Percentiles rank a stretch among this genome's conserved stretches.
These are phyloP conservation scores for Trichoderma gracile DNA, from an alignment of 2,329 filamentous ascomycete genomes.

Conservation along the genomic window DNA sequence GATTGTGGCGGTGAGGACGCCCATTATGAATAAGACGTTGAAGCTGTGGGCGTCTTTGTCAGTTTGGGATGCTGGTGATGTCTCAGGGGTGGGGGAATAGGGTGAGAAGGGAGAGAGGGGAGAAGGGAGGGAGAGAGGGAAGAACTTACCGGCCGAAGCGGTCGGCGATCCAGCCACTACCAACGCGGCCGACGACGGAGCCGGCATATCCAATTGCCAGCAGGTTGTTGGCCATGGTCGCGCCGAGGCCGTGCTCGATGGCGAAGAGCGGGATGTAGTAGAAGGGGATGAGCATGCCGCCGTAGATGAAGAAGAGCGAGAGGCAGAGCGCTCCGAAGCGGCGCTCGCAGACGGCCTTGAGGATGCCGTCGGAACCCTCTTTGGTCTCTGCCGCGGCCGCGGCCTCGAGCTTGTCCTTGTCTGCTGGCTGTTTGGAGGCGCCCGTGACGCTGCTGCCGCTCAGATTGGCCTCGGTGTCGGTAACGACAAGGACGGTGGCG, in stretches of 20 bases:
- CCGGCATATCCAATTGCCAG: slow-evolving; percentile 63
- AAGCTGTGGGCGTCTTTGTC: slow-evolving; percentile 33
- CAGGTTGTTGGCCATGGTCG: slow-evolving; percentile 58
- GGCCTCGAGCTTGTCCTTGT: slow-evolving; percentile 7
- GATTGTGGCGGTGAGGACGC: slow-evolving; percentile 32
- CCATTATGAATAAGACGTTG: slow-evolving; percentile 42
- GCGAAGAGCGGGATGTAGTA: slow-evolving; percentile 52
- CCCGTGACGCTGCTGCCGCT: neutral
- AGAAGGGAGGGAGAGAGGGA: neutral
- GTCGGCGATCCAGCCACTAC: slow-evolving; percentile 54
- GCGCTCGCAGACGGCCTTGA: slow-evolving; percentile 35
- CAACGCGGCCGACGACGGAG: slow-evolving; percentile 53
- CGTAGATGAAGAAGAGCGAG: slow-evolving; percentile 34
- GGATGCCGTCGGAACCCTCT: neutral
- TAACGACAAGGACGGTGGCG: slow-evolving; percentile 5
- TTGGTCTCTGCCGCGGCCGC: too few species aligned
- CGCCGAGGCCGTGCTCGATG: slow-evolving; percentile 47
- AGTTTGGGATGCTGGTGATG: neutral
- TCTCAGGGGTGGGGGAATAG: too few species aligned
- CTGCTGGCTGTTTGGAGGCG: neutral
- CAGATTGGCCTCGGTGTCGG: slow-evolving; percentile 24
- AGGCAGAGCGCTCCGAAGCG: slow-evolving; percentile 31
- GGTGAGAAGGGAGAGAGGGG: neutral
- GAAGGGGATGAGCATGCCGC: slow-evolving; percentile 37
- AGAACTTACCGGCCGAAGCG: slow-evolving; percentile 44